These are phyloP conservation scores for Aristolochia fimbriata DNA, from an alignment of 164 flowering plant species.

Conservation along the genomic window DNA sequence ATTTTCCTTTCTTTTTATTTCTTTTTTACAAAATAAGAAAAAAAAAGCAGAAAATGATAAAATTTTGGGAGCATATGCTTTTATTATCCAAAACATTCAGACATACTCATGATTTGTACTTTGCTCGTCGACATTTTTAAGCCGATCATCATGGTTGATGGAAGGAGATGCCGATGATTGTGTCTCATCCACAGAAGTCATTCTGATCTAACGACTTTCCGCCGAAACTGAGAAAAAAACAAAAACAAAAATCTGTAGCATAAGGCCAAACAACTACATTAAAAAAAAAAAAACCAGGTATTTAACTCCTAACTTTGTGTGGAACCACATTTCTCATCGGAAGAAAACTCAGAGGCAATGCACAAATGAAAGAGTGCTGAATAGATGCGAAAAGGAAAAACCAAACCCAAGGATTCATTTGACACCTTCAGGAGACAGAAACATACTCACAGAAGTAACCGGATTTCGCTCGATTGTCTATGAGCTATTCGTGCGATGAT, in stretches of 20 bases:
- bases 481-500: no score
- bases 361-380: neutral
- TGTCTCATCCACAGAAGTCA: constrained; percentile 12
- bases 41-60: neutral
- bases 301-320: no score
- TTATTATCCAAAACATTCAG: neutral
- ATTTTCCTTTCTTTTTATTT: no score
- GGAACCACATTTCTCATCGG: no score
- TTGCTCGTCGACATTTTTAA: neutral
- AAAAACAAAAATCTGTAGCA: no score
- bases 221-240: no score
- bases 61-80: neutral
- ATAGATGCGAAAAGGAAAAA: no score
- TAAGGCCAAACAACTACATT: no score
- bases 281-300: no score
- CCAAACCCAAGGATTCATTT: no score
- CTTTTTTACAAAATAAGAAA: neutral
- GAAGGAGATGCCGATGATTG: constrained; percentile 5
- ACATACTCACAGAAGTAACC: neutral
- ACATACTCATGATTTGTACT: constrained; percentile 13
- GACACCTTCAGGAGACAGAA: neutral
- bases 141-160: constrained; percentile 5
- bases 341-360: neutral
- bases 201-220: neutral
- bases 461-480: neutral